Base-by-base conservation (phyloP, 1,284 basidiomycete genomes). In the Leccinum subatratum region DNA sequence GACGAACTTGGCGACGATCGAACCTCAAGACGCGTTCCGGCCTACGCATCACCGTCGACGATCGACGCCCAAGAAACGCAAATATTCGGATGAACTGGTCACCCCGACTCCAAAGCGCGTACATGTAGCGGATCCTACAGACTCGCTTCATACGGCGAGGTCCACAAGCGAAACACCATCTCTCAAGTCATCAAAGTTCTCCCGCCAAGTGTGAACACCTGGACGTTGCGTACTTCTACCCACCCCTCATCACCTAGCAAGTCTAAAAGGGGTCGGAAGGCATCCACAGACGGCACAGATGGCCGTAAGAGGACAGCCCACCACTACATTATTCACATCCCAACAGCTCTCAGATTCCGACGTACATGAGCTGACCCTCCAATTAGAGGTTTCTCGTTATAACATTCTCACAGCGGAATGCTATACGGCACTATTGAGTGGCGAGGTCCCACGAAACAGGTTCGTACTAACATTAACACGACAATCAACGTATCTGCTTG, bases 361-460 rank as follows among this genome's bases (percentile, higher is more conserved):
- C 64, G 76, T 87, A 32, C 84, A 85, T n/a, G n/a, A n/a, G n/a
- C n/a, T n/a, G n/a, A n/a, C n/a, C n/a, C 75, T 74, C 56, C 74
- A 77, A 14, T 76, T 94, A 42, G 85, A 89, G 63, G 72, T 83
- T 25, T 87, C n/a, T n/a, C n/a, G n/a, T n/a, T n/a, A n/a, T n/a
- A n/a, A n/a, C n/a, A n/a, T n/a, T n/a, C n/a, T n/a, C n/a, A n/a
- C n/a, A n/a, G n/a, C n/a, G n/a, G n/a, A n/a, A n/a, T n/a, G n/a
- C n/a, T n/a, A n/a, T n/a, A n/a, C 97, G 66, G 85, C 88, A 0
- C 77, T 96, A 7, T 82, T 97, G 16, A 86, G 86, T 0, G 89
- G 88, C 45, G 92, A 95, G 69, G 89, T 30, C 78, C 96, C 61
- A 86, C 92, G 3, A 95, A 95, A 75, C 92, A 94, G 84, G 93